These are phyloP conservation scores for Colletotrichum somersetense DNA, from an alignment of 2,329 filamentous ascomycete species.

Conservation along the genomic window DNA sequence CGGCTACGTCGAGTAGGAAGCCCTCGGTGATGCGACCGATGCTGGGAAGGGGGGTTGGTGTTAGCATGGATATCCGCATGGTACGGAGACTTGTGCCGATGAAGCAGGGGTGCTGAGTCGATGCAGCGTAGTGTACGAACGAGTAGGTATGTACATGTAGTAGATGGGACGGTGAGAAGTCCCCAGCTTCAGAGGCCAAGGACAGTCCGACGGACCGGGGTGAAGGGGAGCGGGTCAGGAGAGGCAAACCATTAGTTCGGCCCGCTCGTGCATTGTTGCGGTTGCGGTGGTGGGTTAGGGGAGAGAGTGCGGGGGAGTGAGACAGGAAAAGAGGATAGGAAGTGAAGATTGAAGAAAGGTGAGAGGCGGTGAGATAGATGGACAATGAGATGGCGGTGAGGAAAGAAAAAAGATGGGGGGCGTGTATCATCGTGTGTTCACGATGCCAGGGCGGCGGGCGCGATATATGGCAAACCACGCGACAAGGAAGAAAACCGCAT, in stretches of 20 bases:
- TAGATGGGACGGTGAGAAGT: conserved; percentile 32
- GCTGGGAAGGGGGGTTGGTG: conserved; percentile 54
- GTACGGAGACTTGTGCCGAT: conserved; percentile 33
- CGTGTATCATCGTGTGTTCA: conserved; percentile 11
- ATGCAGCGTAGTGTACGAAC: neutral
- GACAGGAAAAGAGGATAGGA: conserved; percentile 26
- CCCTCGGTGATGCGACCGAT: conserved; percentile 88
- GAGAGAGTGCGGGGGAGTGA: conserved; percentile 30
- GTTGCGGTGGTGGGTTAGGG: conserved; percentile 25
- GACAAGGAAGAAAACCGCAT: conserved; percentile 3
- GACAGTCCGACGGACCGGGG: conserved; percentile 2
- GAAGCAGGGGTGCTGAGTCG: conserved; percentile 32
- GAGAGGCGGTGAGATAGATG: conserved; percentile 28
- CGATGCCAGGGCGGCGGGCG: conserved; percentile 10
- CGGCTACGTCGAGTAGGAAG: conserved; percentile 77
- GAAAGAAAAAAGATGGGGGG: conserved; percentile 1
- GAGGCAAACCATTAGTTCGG: conserved; percentile 24
- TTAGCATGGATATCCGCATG: conserved; percentile 23
- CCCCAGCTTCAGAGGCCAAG: conserved; percentile 21
- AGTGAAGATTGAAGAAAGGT: conserved; percentile 9
- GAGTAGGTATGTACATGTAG: neutral
- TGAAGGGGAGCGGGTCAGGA: conserved; percentile 10
- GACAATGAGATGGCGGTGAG: conserved; percentile 30
- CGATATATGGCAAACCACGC: conserved; percentile 2
- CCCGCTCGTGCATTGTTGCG: conserved; percentile 28